Evolutionary conservation across 2,329 filamentous ascomycete genomes (phyloP).

Genomic region (Aphanocladium album): DNA sequence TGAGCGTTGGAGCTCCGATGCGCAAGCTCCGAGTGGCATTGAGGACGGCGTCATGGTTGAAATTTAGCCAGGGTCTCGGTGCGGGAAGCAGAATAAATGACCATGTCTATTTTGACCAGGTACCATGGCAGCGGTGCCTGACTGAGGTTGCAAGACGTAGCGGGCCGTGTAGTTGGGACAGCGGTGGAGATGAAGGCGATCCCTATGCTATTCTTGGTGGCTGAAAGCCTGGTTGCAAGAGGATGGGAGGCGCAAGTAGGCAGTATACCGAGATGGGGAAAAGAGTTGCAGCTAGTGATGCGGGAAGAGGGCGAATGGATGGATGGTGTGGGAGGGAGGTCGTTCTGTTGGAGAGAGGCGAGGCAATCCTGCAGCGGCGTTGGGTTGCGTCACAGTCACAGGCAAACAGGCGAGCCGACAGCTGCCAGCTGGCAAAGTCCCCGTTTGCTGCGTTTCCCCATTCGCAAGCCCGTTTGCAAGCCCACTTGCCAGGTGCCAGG

Average conservation of each 20-base stretch:
- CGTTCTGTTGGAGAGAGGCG: not conserved
- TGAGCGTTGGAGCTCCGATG: not conserved
- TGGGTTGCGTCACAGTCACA: not conserved
- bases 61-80: not conserved
- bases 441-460: not conserved
- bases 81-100: not conserved
- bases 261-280: not conserved
- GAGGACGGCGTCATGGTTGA: not conserved
- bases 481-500: not conserved
- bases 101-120: not conserved
- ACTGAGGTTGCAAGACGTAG: not conserved
- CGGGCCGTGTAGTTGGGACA: not conserved
- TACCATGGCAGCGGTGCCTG: not conserved
- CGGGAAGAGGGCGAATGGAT: not conserved
- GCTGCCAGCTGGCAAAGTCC: slow-evolving; percentile 1
- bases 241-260: not conserved
- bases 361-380: not conserved
- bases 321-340: not conserved
- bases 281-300: slow-evolving; percentile 2
- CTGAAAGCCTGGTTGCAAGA: not conserved
- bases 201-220: slow-evolving; percentile 1
- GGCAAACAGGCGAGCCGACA: not conserved
- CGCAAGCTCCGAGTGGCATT: not conserved
- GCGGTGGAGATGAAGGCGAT: not conserved
- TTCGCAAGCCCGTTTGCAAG: not conserved